Conservation (phyloP, 768 basidiomycete genomes). For the Termitomyces sp. region DNA sequence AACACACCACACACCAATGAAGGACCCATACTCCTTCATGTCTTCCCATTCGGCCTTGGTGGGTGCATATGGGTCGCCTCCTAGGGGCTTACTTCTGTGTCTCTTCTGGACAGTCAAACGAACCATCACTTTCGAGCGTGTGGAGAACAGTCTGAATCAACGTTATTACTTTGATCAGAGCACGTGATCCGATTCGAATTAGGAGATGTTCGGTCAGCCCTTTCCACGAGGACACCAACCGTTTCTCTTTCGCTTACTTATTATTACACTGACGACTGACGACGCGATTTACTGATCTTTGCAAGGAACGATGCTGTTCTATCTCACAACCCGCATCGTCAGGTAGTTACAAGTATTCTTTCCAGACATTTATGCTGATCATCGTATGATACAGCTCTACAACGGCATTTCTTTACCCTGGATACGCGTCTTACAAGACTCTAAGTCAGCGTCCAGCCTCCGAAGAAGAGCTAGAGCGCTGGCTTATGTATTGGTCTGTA, state of each 20-base stretch:
- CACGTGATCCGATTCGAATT: background rate
- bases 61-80: conserved; percentile 10
- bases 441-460: conserved; percentile 83
- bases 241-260: background rate
- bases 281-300: background rate
- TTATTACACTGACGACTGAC: background rate
- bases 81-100: background rate
- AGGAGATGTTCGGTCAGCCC: background rate
- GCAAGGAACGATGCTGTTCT: conserved; percentile 36
- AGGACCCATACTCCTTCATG: conserved; percentile 17
- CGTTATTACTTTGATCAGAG: background rate
- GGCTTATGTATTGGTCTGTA: conserved; percentile 98
- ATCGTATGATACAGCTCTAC: conserved; percentile 42
- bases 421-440: conserved; percentile 95
- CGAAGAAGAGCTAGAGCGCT: conserved; percentile 82
- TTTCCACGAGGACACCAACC: background rate
- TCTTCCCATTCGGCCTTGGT: conserved; percentile 12
- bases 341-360: conserved; percentile 24
- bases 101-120: conserved; percentile 10
- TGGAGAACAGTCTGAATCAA: background rate
- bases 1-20: conserved; percentile 19
- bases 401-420: conserved; percentile 83
- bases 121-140: background rate
- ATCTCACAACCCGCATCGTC: conserved; percentile 41
- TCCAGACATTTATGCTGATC: conserved; percentile 5